These are phyloP conservation scores for Ascoidea rubescens DNA, from an alignment of 805 yeast species.

Conservation along the genomic window DNA sequence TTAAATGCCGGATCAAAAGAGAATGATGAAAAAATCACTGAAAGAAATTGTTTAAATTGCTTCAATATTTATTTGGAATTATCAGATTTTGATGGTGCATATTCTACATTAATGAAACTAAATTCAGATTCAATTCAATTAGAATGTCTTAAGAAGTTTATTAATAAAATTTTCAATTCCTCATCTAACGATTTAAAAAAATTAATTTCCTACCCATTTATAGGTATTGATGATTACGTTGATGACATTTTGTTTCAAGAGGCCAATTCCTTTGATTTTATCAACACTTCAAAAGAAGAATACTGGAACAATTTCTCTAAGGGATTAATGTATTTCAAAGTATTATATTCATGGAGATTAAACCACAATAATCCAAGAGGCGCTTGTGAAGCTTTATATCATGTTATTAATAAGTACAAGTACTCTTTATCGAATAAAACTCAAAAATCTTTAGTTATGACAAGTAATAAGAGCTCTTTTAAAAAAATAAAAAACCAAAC, in stretches of 20 bases:
- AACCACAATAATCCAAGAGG: conserved; percentile 37
- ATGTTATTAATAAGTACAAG: conserved; percentile 19
- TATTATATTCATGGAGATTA: conserved; percentile 36
- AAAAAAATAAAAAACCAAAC: conserved; percentile 3
- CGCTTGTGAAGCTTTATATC: conserved; percentile 27
- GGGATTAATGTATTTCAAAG: conserved; percentile 30
- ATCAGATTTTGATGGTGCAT: conserved; percentile 20
- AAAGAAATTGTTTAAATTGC: conserved; percentile 12
- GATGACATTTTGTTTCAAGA: conserved; percentile 24
- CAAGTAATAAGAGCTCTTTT: conserved; percentile 5
- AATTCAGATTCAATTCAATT: conserved; percentile 3
- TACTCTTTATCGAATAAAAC: not conserved
- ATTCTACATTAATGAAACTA: conserved; percentile 18
- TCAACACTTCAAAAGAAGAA: conserved; percentile 15
- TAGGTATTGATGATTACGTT: conserved; percentile 24
- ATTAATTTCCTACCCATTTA: conserved; percentile 28
- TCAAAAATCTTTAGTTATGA: not conserved
- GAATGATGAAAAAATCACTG: conserved; percentile 10
- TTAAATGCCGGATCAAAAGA: conserved; percentile 5
- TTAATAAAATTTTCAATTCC: not conserved
- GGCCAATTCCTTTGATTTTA: conserved; percentile 11
- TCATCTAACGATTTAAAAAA: conserved; percentile 22
- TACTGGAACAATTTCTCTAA: conserved; percentile 17
- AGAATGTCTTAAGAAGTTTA: not conserved
- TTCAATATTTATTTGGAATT: conserved; percentile 18